phyloP scores from a whole-genome alignment of 2,329 filamentous ascomycete species.

The Paecilomyces niveus region DNA sequence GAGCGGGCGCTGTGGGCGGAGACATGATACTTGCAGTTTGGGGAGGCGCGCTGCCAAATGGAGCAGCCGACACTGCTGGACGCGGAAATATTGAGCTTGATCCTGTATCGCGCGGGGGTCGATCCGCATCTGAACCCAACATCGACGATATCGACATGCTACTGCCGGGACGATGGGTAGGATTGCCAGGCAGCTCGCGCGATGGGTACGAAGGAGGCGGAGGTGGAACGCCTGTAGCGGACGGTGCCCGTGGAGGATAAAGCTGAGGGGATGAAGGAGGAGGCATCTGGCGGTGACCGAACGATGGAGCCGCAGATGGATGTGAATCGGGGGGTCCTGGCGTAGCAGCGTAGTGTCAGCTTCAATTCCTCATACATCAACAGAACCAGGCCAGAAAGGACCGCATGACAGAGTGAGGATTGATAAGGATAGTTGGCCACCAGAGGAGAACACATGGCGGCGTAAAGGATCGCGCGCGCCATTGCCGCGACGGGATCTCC shows the following conservation, averaged over 20 bases:
- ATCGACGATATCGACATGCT: slow-evolving; percentile 72
- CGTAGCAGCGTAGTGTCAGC: slow-evolving; percentile 2
- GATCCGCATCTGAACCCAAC: slow-evolving; percentile 50
- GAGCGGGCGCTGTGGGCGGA: slow-evolving; percentile 33
- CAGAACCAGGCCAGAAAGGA: background rate
- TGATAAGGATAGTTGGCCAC: background rate
- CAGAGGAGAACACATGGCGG: background rate
- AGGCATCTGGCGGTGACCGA: slow-evolving; percentile 41
- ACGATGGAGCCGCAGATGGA: slow-evolving; percentile 23
- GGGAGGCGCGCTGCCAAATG: slow-evolving; percentile 25
- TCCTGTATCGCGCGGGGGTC: slow-evolving; percentile 39
- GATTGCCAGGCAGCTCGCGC: slow-evolving; percentile 49
- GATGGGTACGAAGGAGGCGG: slow-evolving; percentile 34
- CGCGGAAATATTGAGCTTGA: slow-evolving; percentile 43
- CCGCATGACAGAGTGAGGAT: background rate
- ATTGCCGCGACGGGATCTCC: background rate
- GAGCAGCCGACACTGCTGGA: slow-evolving; percentile 26
- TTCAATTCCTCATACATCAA: background rate
- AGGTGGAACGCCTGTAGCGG: slow-evolving; percentile 32
- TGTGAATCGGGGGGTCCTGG: slow-evolving; percentile 23
- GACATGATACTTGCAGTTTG: slow-evolving; percentile 35
- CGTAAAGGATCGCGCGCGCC: background rate
- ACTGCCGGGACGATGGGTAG: slow-evolving; percentile 50
- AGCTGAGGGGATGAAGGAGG: slow-evolving; percentile 46
- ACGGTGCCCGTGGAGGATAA: slow-evolving; percentile 34